Conservation (phyloP, 345 rosid genomes). For the Abelmoschus esculentus region DNA sequence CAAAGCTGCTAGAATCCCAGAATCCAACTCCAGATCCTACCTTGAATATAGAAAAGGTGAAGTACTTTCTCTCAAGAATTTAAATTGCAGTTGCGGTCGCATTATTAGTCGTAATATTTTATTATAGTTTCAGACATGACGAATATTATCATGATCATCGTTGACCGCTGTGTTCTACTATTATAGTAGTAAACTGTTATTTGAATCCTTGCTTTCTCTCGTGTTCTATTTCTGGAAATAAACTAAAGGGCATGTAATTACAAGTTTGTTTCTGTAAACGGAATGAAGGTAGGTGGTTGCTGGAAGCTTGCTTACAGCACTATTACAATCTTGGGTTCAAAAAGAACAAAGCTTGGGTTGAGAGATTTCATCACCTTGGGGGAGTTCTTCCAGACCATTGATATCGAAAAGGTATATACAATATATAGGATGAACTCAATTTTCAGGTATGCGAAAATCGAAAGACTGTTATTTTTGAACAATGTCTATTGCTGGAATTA, state of each 20-base stretch:
- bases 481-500: too few relatives aligned
- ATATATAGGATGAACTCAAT: too few relatives aligned
- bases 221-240: not conserved
- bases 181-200: too few relatives aligned
- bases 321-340: conserved; percentile 68
- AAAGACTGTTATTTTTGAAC: too few relatives aligned
- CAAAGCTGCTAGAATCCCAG: conserved; percentile 57
- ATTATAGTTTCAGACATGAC: too few relatives aligned
- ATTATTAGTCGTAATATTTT: too few relatives aligned
- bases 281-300: conserved; percentile 53
- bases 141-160: too few relatives aligned
- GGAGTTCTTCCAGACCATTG: conserved; percentile 65
- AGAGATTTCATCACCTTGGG: conserved; percentile 76
- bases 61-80: not conserved
- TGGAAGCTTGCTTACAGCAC: conserved; percentile 83
- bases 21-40: conserved; percentile 81
- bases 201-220: too few relatives aligned
- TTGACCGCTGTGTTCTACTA: too few relatives aligned
- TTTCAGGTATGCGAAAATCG: too few relatives aligned
- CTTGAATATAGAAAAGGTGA: conserved; percentile 51
- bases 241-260: not conserved
- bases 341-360: conserved; percentile 78
- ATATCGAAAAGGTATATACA: conserved; percentile 24
- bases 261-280: conserved; percentile 13
- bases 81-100: not conserved